phyloP scores from a whole-genome alignment of 768 basidiomycete genomes.

The Pilatotrama ljubarskyi region DNA sequence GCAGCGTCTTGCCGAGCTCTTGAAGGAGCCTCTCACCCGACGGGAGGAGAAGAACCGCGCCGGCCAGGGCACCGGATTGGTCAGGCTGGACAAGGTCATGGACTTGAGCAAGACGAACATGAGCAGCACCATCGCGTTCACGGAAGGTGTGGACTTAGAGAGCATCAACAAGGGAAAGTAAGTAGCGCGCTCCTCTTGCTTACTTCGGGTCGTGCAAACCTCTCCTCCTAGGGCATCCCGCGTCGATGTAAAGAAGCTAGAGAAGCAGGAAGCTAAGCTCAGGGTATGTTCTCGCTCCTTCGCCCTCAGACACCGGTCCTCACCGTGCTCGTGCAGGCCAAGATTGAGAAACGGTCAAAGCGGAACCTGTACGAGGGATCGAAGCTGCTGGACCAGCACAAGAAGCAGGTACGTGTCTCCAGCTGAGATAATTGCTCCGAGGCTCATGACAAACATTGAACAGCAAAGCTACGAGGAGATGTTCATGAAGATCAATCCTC shows the following conservation, averaged over 20 bases:
- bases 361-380: slow-evolving; percentile 94
- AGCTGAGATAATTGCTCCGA: neutral
- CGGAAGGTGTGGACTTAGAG: slow-evolving; percentile 85
- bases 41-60: slow-evolving; percentile 53
- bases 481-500: slow-evolving; percentile 99
- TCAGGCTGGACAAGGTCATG: slow-evolving; percentile 83
- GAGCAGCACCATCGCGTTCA: slow-evolving; percentile 76
- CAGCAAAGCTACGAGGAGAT: slow-evolving; percentile 98
- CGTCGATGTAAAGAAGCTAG: slow-evolving; percentile 93
- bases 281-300: slow-evolving; percentile 46
- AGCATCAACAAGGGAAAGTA: slow-evolving; percentile 95
- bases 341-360: slow-evolving; percentile 94
- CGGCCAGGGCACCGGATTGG: slow-evolving; percentile 56
- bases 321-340: slow-evolving; percentile 54
- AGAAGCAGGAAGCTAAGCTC: slow-evolving; percentile 96
- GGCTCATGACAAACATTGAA: too few species aligned
- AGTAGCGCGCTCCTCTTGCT: slow-evolving; percentile 29
- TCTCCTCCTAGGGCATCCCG: slow-evolving; percentile 65
- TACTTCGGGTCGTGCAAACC: neutral
- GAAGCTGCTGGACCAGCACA: slow-evolving; percentile 88
- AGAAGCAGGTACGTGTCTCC: slow-evolving; percentile 67
- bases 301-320: neutral
- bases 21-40: slow-evolving; percentile 63
- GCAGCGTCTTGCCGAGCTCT: slow-evolving; percentile 56
- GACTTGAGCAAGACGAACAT: slow-evolving; percentile 82